Evolutionary conservation across 495 filamentous ascomycete species (phyloP), one percentile per base, ranked within the genome.

Genomic region (Cairneyella variabilis): DNA sequence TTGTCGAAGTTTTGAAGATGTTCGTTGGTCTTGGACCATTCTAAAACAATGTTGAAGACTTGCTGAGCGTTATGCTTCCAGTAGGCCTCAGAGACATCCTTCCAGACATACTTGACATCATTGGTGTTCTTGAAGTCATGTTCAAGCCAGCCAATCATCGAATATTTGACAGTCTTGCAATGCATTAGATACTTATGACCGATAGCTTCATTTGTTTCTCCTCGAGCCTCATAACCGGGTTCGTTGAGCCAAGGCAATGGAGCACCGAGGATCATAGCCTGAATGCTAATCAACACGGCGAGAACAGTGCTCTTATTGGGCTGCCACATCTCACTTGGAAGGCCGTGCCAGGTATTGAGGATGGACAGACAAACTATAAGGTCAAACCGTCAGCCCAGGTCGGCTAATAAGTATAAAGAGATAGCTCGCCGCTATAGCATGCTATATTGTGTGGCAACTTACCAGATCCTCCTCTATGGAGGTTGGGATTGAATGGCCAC

Each of bases 181-280:
- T 69, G 71, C 8, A 76, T 59, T 1, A 45, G 38, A 2, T 58
- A 41, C 48, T 75, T 79, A 60, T 76, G 75, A 2, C 40, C 42
- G 8, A 66, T 34, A 1, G 64, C 66, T 9, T 50, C 34, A 2
- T 42, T 26, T 11, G 62, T 57, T 32, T 69, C 53, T 3, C 53
- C 23, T 5, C 26, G 14, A 3, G 37, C 26, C 50, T 78, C 73
- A 23, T 63, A 61, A 11, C 76, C 73, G 0, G 82, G 81, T 54
- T 84, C 77, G 62, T 84, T 85, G 68, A 74, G 75, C 65, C 70
- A 77, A 3, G 83, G 83, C 22, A 77, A 48, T 8, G 51, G 45
- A 3, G 74, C 75, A 48, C 71, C 76, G 48, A 86, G 71, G 32
- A 86, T 73, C 80, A 86, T 82, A 25, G 74, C 71, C 59, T 84